phyloP scores from a whole-genome alignment of 1,139 yeast genomes.

The Magnusiomyces magnusii region DNA sequence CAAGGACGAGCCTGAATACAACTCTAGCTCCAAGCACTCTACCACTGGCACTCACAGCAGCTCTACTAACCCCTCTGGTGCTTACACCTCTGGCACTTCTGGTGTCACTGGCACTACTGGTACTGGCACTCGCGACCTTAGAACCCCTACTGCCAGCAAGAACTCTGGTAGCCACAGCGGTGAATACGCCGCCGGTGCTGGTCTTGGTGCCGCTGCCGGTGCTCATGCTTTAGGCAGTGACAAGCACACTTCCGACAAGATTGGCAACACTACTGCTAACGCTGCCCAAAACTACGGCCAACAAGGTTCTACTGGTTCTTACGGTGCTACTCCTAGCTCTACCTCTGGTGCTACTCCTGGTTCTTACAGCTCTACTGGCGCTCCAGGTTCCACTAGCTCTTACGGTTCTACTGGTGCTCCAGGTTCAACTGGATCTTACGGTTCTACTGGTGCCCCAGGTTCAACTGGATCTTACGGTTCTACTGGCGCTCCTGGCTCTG shows the following conservation, averaged over 20 bases:
- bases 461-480: slow-evolving; percentile 5
- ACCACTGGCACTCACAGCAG: slow-evolving; percentile 12
- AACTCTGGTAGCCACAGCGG: not conserved
- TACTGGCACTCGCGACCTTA: slow-evolving; percentile 6
- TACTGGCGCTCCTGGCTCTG: not conserved
- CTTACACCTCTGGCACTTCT: slow-evolving; percentile 9
- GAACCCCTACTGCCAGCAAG: slow-evolving; percentile 5
- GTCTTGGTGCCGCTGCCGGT: not conserved
- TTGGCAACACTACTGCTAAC: slow-evolving; percentile 3
- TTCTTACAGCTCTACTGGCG: slow-evolving; percentile 1
- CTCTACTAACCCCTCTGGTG: slow-evolving; percentile 7
- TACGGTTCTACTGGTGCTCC: not conserved
- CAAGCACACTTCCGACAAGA: not conserved
- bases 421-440: slow-evolving; percentile 3
- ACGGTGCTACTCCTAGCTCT: not conserved
- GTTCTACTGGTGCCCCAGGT: not conserved
- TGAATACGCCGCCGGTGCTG: not conserved
- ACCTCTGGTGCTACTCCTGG: not conserved
- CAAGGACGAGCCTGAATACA: not conserved
- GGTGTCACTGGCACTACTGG: slow-evolving; percentile 8
- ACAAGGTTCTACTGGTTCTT: not conserved
- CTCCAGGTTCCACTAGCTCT: slow-evolving; percentile 4
- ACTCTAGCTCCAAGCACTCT: not conserved
- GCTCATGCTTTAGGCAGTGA: not conserved
- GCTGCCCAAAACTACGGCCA: slow-evolving; percentile 7